Percentiles rank a stretch among this genome's conserved stretches.
Conservation (phyloP, 2,329 filamentous ascomycete genomes). For the Didymella sp. region DNA sequence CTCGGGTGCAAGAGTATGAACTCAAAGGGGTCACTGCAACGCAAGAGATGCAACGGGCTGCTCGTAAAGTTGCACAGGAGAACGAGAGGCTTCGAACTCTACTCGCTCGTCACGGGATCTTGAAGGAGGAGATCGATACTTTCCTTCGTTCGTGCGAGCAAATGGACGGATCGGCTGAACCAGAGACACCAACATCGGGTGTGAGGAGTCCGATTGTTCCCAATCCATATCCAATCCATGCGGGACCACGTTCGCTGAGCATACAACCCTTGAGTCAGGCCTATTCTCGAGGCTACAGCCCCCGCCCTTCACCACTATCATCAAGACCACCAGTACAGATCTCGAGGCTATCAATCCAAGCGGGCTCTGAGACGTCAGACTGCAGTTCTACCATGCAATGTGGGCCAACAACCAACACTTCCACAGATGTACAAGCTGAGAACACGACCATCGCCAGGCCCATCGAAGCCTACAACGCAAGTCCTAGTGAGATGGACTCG, state of each 20-base stretch:
- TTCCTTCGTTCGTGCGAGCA: conserved; percentile 27
- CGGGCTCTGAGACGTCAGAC: neutral
- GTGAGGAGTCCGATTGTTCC: neutral
- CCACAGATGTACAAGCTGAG: neutral
- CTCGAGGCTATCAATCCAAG: neutral
- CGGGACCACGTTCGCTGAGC: conserved; percentile 4
- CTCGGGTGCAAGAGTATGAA: conserved; percentile 67
- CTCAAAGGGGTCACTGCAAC: conserved; percentile 69
- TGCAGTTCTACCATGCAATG: neutral
- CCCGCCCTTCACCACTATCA: neutral
- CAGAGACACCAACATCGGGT: neutral
- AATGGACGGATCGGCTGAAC: conserved; percentile 3
- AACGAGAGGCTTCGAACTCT: conserved; percentile 68
- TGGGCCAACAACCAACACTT: neutral
- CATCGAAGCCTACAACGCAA: conserved; percentile 10
- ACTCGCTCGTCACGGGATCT: conserved; percentile 50
- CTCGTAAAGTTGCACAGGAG: conserved; percentile 70
- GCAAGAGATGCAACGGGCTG: conserved; percentile 71
- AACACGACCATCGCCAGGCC: neutral
- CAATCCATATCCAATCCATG: neutral
- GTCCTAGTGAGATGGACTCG: conserved; percentile 8
- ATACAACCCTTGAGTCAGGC: conserved; percentile 1
- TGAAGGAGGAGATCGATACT: conserved; percentile 28
- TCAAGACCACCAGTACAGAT: neutral
- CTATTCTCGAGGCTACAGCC: neutral